Percentiles rank a stretch among this genome's conserved stretches.
Evolutionary conservation across 2,329 filamentous ascomycete species (phyloP).

Genomic region (Colletotrichum coccodes): DNA sequence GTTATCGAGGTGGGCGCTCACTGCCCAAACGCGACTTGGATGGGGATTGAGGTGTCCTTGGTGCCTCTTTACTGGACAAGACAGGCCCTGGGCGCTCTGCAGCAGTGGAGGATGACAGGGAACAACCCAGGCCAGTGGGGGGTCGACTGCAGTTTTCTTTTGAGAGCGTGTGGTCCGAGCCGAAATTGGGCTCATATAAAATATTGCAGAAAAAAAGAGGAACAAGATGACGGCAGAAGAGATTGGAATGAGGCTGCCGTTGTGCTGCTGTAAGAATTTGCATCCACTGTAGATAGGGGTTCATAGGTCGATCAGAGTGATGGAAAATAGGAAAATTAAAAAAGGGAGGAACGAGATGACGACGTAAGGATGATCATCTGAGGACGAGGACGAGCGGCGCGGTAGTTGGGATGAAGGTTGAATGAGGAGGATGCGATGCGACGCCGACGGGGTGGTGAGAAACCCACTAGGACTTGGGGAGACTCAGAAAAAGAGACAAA

Average conservation of each 20-base stretch:
- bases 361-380: neutral
- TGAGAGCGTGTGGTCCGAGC: conserved; percentile 31
- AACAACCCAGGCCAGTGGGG: conserved; percentile 1
- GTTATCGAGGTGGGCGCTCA: neutral
- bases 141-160: conserved; percentile 24
- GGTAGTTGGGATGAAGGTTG: neutral
- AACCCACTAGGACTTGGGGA: neutral
- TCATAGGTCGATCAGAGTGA: neutral
- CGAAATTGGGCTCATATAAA: conserved; percentile 29
- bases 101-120: conserved; percentile 12
- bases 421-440: neutral
- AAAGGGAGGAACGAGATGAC: conserved; percentile 2
- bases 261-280: neutral
- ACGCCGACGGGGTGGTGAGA: neutral
- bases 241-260: neutral
- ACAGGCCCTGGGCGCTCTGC: conserved; percentile 4
- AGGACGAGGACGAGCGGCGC: neutral
- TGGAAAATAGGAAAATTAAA: neutral
- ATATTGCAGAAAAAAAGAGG: neutral
- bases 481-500: neutral
- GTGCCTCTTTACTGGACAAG: conserved; percentile 15
- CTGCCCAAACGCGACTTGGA: neutral
- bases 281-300: too few relatives aligned
- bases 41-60: conserved; percentile 8
- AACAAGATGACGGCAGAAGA: neutral